phyloP scores from a whole-genome alignment of 1,284 basidiomycete genomes.

The Puccinia hordei region DNA sequence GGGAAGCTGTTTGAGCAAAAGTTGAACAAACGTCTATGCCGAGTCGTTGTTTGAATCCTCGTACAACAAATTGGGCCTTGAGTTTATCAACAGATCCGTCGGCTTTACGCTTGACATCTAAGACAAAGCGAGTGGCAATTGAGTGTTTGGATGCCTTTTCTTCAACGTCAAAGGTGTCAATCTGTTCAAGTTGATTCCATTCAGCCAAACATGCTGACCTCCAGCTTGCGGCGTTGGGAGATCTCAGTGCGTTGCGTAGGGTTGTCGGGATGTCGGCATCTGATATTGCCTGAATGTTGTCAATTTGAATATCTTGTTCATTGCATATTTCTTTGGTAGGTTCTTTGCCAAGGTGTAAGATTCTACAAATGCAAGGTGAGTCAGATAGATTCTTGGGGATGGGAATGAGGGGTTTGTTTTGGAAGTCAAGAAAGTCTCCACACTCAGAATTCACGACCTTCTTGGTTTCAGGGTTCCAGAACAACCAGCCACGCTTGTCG shows the following conservation, averaged over 20 bases:
- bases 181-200: neutral
- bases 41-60: neutral
- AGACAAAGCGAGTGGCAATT: neutral
- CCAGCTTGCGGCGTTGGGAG: neutral
- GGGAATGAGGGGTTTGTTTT: neutral
- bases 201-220: neutral
- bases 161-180: neutral
- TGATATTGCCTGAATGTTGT: neutral
- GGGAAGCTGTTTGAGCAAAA: neutral
- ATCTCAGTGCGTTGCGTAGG: neutral
- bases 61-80: conserved; percentile 3
- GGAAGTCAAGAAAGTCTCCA: conserved; percentile 1
- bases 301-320: neutral
- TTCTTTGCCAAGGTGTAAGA: neutral
- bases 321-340: neutral
- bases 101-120: neutral
- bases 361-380: neutral
- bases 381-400: neutral
- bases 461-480: neutral
- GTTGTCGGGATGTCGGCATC: neutral
- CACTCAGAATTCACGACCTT: neutral
- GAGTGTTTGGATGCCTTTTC: neutral
- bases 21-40: neutral
- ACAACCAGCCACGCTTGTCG: too few relatives aligned
- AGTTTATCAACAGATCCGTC: neutral